These are phyloP conservation scores for Trametes villosa DNA, from an alignment of 768 basidiomycete species.

Conservation along the genomic window DNA sequence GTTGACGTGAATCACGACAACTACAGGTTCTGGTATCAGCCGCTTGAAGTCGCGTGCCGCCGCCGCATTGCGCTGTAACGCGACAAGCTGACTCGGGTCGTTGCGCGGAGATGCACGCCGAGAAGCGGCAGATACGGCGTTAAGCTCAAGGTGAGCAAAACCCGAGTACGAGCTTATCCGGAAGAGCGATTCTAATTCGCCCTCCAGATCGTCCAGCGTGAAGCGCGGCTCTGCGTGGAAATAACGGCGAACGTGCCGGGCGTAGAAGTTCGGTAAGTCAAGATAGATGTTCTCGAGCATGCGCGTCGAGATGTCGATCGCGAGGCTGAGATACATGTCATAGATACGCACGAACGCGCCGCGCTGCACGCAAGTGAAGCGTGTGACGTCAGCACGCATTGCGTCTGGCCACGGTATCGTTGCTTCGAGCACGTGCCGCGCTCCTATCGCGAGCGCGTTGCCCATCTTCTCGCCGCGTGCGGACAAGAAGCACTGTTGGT, in stretches of 20 bases:
- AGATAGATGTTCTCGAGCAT: neutral
- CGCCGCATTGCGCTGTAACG: slow-evolving; percentile 17
- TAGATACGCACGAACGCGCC: neutral
- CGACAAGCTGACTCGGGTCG: neutral
- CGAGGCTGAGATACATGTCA: slow-evolving; percentile 2
- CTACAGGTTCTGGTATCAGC: slow-evolving; percentile 17
- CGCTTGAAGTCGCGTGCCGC: neutral
- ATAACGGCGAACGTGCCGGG: neutral
- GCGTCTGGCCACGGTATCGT: neutral
- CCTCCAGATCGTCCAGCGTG: neutral
- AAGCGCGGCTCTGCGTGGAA: neutral
- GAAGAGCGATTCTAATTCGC: neutral
- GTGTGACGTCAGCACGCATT: neutral
- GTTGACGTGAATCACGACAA: slow-evolving; percentile 24
- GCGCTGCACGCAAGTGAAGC: neutral
- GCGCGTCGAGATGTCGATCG: neutral
- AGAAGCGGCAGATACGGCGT: too few species aligned
- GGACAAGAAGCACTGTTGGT: neutral
- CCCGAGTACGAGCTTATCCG: neutral
- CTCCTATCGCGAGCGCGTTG: slow-evolving; percentile 1
- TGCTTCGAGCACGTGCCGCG: neutral
- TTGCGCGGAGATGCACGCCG: neutral
- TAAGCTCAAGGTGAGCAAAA: neutral
- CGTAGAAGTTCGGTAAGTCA: slow-evolving; percentile 13
- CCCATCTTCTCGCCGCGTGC: neutral